phyloP scores from a whole-genome alignment of 2,329 filamentous ascomycete genomes.

The Lachnellula cervina region DNA sequence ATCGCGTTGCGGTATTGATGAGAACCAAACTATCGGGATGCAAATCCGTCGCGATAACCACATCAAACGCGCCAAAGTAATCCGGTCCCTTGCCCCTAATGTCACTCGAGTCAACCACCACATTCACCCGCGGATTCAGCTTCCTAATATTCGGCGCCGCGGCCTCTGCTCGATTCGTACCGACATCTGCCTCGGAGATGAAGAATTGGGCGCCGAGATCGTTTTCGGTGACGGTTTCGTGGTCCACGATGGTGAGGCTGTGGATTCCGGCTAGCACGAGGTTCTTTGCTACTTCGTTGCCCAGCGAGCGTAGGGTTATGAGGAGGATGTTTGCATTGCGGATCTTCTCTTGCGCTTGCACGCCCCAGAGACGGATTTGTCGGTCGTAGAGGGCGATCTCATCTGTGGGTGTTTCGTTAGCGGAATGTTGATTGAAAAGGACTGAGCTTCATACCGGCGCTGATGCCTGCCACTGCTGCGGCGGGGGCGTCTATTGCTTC shows the following conservation, averaged over 20 bases:
- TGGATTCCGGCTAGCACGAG: constrained; percentile 90
- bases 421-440: not conserved
- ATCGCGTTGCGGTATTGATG: constrained; percentile 81
- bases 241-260: constrained; percentile 83
- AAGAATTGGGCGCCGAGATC: constrained; percentile 85
- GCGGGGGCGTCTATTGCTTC: constrained; percentile 1
- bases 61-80: constrained; percentile 75
- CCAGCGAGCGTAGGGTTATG: constrained; percentile 80
- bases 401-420: constrained; percentile 48
- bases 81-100: constrained; percentile 63
- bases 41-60: constrained; percentile 87
- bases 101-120: constrained; percentile 64
- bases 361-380: constrained; percentile 95
- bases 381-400: constrained; percentile 97
- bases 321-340: constrained; percentile 85
- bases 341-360: constrained; percentile 90
- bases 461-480: constrained; percentile 27
- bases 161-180: constrained; percentile 79
- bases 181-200: constrained; percentile 62
- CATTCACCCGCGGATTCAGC: constrained; percentile 82
- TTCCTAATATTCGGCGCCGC: constrained; percentile 72
- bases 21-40: constrained; percentile 67
- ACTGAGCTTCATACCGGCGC: constrained; percentile 31
- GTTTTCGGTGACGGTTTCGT: constrained; percentile 66
- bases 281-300: constrained; percentile 95